A percentile compares a stretch with the other conserved stretches of the same genome.
Conservation (phyloP, 2,329 filamentous ascomycete species). For the Albifimbria verrucaria region DNA sequence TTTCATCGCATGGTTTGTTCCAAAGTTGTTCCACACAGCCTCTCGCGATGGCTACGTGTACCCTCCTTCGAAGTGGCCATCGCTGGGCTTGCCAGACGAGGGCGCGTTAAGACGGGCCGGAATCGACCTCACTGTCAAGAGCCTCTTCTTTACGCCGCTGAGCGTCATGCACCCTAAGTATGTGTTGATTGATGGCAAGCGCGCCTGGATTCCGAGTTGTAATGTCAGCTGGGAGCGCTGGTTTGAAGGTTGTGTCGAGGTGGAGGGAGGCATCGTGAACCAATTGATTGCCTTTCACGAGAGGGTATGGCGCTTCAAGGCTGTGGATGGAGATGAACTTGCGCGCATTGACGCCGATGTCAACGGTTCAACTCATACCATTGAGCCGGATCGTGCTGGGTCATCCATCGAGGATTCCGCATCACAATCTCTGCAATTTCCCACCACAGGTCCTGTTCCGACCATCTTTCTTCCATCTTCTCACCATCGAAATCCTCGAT, state of each 20-base stretch:
- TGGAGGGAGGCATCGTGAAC: conserved; percentile 59
- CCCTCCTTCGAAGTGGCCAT: conserved; percentile 54
- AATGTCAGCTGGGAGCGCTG: conserved; percentile 88
- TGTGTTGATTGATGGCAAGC: conserved; percentile 65
- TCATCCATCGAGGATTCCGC: conserved; percentile 19
- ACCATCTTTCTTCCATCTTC: conserved; percentile 71
- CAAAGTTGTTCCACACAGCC: conserved; percentile 72
- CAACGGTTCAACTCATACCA: neutral
- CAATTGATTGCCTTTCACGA: conserved; percentile 66
- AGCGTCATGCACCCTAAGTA: conserved; percentile 90
- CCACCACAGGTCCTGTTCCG: conserved; percentile 28
- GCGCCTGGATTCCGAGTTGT: conserved; percentile 71
- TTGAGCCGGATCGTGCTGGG: conserved; percentile 6
- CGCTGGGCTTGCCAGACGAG: conserved; percentile 61
- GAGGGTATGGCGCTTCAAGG: conserved; percentile 57
- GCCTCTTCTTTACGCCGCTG: conserved; percentile 74
- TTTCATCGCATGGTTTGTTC: conserved; percentile 68
- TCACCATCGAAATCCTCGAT: conserved; percentile 66
- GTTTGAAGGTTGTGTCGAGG: conserved; percentile 73
- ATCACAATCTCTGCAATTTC: conserved; percentile 24
- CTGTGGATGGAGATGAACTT: conserved; percentile 1
- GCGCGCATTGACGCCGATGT: neutral
- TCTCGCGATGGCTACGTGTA: conserved; percentile 61
- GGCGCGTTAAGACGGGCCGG: conserved; percentile 49
- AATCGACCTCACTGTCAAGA: conserved; percentile 70